Percentiles rank a stretch among this genome's conserved stretches.
Conservation (phyloP, 75 land plant genomes). For the Pinus albicaulis region DNA sequence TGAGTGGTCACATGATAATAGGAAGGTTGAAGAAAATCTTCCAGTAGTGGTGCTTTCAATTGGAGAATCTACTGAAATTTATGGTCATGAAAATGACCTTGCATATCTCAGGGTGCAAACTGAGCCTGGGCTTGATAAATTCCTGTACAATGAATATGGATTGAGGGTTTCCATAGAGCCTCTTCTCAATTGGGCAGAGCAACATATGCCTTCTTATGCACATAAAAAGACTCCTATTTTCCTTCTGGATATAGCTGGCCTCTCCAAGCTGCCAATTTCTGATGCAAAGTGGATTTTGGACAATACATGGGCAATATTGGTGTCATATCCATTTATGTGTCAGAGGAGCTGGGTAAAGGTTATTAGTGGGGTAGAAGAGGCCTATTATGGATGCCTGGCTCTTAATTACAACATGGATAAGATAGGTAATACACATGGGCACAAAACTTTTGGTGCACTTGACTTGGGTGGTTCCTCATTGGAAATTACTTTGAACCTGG, state of each 20-base stretch:
- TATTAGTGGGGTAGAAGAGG: too few relatives aligned
- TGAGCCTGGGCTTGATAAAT: slow-evolving; percentile 73
- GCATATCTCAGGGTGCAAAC: slow-evolving; percentile 71
- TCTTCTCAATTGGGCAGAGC: slow-evolving; percentile 65
- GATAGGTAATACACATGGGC: too few relatives aligned
- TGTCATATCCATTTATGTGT: slow-evolving; percentile 39
- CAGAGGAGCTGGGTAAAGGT: slow-evolving; percentile 56
- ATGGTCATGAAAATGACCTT: slow-evolving; percentile 12
- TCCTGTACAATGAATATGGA: slow-evolving; percentile 46
- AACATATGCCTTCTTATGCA: slow-evolving; percentile 42
- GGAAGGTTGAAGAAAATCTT: slow-evolving; percentile 12
- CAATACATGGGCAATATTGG: slow-evolving; percentile 41
- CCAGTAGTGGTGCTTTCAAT: slow-evolving; percentile 32
- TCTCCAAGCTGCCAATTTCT: slow-evolving; percentile 35
- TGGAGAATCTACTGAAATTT: background rate
- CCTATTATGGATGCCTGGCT: too few relatives aligned
- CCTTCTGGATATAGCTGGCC: slow-evolving; percentile 71
- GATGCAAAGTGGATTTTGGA: slow-evolving; percentile 55
- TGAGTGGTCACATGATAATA: slow-evolving; percentile 24
- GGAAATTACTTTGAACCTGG: too few relatives aligned
- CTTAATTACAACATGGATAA: too few relatives aligned
- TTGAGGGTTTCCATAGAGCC: slow-evolving; percentile 59
- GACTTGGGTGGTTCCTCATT: too few relatives aligned
- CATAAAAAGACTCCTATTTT: slow-evolving; percentile 47
- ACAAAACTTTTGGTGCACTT: too few relatives aligned